Base-by-base conservation (phyloP, 352 stramenopile genomes). In the Halophytophthora polymorphica region DNA sequence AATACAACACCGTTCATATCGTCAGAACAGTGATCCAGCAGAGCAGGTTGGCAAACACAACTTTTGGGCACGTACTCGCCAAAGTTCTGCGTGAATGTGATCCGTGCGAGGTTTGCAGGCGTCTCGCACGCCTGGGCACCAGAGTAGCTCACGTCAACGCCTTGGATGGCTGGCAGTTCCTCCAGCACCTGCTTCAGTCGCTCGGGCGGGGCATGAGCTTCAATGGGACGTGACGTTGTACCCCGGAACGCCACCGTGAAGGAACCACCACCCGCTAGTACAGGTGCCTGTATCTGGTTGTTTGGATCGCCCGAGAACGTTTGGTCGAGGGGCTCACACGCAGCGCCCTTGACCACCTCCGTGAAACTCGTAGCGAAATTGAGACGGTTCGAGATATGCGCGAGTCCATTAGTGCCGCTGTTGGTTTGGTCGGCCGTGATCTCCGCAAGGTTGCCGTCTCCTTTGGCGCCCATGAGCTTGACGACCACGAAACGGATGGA, bases 51-150 rank as follows among this genome's bases (percentile, higher is more conserved):
- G n/a, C 23, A 6, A 2, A n/a, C n/a, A 25, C 15, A 18, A 11
- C 18, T 15, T 17, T 12, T 21, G 3, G 28, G 3, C 3, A 85
- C 77, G 14, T 81, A 89, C 81, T 83, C 81, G 35, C 72, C 78
- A 65, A 90, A 92, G 56, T 92, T 80, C 49, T 89, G 78, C 1
- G 73, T 92, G 53, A 92, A 92, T 23, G 76, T 89, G 34, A 92
- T 49, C 17, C 64, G 71, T 41, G 83, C 84, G 36, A 78, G 58
- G 45, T 90, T 92, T 25, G 64, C 50, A 2, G 78, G 82, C 1
- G 64, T 80, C 43, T 85, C 73, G 29, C 82, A 92, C 6, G 66
- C 74, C 48, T 88, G 72, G 0, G 74, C 71, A 36, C 77, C 80
- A 0, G 71, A 69, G 50, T 77, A 80, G 23, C 50, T 75, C 13